Conservation (phyloP, 805 yeast species). For the Candida dendrica region DNA sequence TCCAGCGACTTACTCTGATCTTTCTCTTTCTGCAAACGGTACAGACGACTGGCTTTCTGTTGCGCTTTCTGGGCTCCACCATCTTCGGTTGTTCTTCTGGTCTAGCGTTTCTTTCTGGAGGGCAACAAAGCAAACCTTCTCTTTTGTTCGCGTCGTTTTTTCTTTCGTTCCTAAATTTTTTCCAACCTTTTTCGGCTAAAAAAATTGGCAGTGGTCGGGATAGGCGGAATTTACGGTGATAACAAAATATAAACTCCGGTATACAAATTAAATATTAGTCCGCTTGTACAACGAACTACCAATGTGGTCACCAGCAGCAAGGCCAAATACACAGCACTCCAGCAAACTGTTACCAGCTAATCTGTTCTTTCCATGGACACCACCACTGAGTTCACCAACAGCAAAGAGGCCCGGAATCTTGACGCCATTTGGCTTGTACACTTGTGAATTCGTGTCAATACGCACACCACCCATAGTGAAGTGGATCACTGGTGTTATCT, state of each 20-base stretch:
- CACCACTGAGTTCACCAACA: slow-evolving; percentile 64
- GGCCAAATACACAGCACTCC: slow-evolving; percentile 29
- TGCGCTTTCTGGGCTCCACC: slow-evolving; percentile 6
- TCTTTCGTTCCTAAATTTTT: background rate
- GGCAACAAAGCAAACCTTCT: too few species aligned
- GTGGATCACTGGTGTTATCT: slow-evolving; percentile 56
- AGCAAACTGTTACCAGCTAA: slow-evolving; percentile 51
- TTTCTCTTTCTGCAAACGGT: slow-evolving; percentile 22
- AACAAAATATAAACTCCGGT: background rate
- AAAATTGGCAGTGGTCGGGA: background rate
- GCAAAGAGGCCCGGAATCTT: slow-evolving; percentile 43
- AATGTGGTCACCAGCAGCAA: background rate
- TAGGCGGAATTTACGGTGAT: background rate
- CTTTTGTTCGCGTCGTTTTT: background rate
- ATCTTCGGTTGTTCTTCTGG: background rate
- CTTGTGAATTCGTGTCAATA: slow-evolving; percentile 41
- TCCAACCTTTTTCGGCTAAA: background rate
- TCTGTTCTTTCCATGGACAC: slow-evolving; percentile 59
- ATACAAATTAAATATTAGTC: too few species aligned
- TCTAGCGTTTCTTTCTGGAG: too few species aligned
- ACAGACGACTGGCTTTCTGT: slow-evolving; percentile 22
- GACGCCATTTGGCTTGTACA: slow-evolving; percentile 26
- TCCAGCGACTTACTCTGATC: slow-evolving; percentile 18
- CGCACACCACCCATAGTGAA: slow-evolving; percentile 65
- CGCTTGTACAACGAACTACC: background rate